A percentile compares a stretch with the other conserved stretches of the same genome.
These are phyloP conservation scores for Bolboschoenus planiculmis DNA, from an alignment of 176 grass and related monocot genomes.

Conservation along the genomic window DNA sequence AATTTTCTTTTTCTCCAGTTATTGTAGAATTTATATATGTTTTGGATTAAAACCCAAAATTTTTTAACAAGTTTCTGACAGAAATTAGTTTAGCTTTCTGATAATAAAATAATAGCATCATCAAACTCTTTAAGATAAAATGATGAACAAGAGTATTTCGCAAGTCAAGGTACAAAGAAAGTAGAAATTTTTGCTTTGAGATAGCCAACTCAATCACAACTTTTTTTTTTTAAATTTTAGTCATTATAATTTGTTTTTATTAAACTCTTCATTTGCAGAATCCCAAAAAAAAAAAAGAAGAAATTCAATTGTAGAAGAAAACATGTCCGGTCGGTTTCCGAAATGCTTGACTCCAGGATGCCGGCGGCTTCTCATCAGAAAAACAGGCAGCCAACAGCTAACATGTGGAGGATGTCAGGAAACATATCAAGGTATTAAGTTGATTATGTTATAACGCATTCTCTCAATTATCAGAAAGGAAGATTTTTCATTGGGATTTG, in stretches of 20 bases:
- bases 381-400: neutral
- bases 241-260: neutral
- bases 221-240: neutral
- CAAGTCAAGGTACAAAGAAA: neutral
- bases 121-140: neutral
- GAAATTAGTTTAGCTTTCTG: neutral
- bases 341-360: conserved; percentile 20
- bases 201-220: neutral
- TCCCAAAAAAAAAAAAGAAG: neutral
- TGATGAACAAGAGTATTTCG: neutral
- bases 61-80: neutral
- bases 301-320: conserved; percentile 5
- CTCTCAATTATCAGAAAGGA: neutral
- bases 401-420: conserved; percentile 12
- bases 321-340: conserved; percentile 16
- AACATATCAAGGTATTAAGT: conserved; percentile 16
- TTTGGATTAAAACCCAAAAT: neutral
- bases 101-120: neutral
- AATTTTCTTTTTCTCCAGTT: neutral
- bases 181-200: neutral
- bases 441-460: neutral
- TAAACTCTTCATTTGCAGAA: neutral
- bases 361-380: neutral
- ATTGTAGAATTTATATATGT: neutral
- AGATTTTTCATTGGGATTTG: neutral